A percentile compares a stretch with the other conserved stretches of the same genome.
These are phyloP conservation scores for Trametes punicea DNA, from an alignment of 768 basidiomycete species.

Conservation along the genomic window DNA sequence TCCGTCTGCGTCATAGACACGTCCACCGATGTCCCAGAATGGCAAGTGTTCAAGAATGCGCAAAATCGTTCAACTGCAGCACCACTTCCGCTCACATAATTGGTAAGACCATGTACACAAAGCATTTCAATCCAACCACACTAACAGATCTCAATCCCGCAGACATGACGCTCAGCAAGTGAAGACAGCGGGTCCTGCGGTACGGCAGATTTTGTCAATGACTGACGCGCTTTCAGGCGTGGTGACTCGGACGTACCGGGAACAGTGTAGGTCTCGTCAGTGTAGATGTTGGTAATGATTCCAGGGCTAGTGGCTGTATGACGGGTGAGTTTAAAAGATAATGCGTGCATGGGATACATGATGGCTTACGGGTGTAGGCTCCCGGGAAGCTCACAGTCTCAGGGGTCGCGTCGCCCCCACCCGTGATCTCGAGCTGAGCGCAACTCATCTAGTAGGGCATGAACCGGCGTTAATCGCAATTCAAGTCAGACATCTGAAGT, in stretches of 20 bases:
- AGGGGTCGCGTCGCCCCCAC: slow-evolving; percentile 30
- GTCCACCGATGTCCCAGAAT: not conserved
- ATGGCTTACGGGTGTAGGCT: slow-evolving; percentile 32
- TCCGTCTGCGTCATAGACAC: slow-evolving; percentile 8
- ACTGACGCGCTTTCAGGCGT: not conserved
- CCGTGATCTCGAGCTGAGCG: slow-evolving; percentile 35
- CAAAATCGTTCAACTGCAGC: not conserved
- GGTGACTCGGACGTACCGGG: slow-evolving; percentile 20
- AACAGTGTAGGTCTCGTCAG: slow-evolving; percentile 26
- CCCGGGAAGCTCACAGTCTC: slow-evolving; percentile 35
- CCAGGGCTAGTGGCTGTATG: slow-evolving; percentile 30
- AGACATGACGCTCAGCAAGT: slow-evolving; percentile 6
- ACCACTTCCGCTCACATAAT: not conserved
- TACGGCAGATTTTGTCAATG: not conserved
- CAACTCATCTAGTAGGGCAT: slow-evolving; percentile 31
- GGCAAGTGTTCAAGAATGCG: not conserved
- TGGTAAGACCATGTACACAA: too few relatives aligned
- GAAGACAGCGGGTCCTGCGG: slow-evolving; percentile 12
- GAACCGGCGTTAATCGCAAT: not conserved
- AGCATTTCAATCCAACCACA: too few relatives aligned
- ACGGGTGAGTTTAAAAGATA: not conserved
- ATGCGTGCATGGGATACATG: too few relatives aligned
- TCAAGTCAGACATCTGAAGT: not conserved
- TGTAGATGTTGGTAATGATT: slow-evolving; percentile 33
- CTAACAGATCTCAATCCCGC: too few relatives aligned